Conservation (phyloP, 768 basidiomycete genomes). For the Pluteus cervinus region DNA sequence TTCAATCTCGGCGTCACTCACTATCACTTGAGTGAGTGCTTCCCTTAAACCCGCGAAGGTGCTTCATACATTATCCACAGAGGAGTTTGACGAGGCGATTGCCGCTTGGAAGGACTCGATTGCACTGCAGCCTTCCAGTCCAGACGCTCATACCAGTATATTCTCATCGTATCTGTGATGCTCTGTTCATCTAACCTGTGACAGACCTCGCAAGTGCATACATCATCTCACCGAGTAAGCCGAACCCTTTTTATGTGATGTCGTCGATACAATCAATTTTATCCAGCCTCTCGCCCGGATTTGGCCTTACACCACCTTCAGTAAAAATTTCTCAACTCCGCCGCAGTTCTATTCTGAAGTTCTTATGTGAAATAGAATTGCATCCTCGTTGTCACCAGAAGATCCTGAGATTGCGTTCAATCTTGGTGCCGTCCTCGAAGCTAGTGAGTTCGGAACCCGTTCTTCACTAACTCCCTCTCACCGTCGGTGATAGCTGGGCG, state of each 20-base stretch:
- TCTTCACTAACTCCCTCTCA: slow-evolving; percentile 16
- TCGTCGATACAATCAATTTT: slow-evolving; percentile 9
- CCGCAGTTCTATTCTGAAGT: too few species aligned
- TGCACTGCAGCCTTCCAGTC: slow-evolving; percentile 70
- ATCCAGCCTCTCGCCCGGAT: slow-evolving; percentile 69
- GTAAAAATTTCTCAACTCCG: too few species aligned
- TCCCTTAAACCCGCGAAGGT: slow-evolving; percentile 9
- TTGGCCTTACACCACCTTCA: slow-evolving; percentile 80
- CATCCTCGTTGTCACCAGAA: slow-evolving; percentile 76
- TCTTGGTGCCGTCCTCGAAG: slow-evolving; percentile 86
- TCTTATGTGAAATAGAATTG: slow-evolving; percentile 52
- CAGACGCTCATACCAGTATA: slow-evolving; percentile 85
- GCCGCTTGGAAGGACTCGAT: slow-evolving; percentile 84
- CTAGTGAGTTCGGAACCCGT: slow-evolving; percentile 48
- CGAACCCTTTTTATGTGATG: background rate
- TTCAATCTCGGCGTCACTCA: slow-evolving; percentile 89
- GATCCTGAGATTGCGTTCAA: slow-evolving; percentile 93
- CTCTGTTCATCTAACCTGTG: slow-evolving; percentile 13
- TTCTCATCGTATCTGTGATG: slow-evolving; percentile 14
- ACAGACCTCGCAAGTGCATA: slow-evolving; percentile 86
- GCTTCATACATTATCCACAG: slow-evolving; percentile 29
- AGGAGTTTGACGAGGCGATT: slow-evolving; percentile 86
- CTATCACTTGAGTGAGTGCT: slow-evolving; percentile 74
- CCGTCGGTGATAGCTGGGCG: slow-evolving; percentile 51
- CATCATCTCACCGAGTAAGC: slow-evolving; percentile 58